Evolutionary conservation across 148 eudicot genomes (phyloP), one percentile per base, ranked within the genome.

Genomic region (Pouteria glomerata): DNA sequence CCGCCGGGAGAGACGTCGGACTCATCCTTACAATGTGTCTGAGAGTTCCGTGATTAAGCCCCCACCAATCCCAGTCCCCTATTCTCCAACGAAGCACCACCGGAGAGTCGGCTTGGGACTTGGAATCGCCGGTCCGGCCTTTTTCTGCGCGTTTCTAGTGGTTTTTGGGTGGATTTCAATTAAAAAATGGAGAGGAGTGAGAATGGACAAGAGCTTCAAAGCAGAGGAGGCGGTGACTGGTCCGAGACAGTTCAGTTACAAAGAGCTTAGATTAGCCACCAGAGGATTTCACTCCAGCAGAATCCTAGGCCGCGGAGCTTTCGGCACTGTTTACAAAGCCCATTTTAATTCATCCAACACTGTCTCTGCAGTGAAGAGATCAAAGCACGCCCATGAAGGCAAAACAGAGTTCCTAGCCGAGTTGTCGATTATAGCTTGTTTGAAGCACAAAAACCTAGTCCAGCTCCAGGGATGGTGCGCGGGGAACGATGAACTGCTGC

Each of bases 321-420:
- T 89, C 55, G 97, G 97, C 29, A 88, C 89, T 10, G 97, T 92
- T 69, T 92, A 89, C 66, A 92, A 86, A 70, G 97, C 92, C 5
- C 63, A 74, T 74, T 85, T 92, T 52, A 48, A 18, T 1, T 45
- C 75, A 31, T 62, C 87, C 2, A 82, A 87, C 1, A 67, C 77
- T 5, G 15, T 83, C 44, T 82, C 86, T 24, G 97, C 97, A 8
- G 97, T 92, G 12, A 92, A 92, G 74, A 88, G 96, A 81, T 92
- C 96, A 30, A 88, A 80, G 45, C 93, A 88, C 27, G 41, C 67
- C 53, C 86, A 82, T 41, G 91, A 93, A 69, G 88, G 89, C 3
- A 73, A 31, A 64, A 48, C 73, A 1, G 78, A 75, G 39, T 75
- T 75, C 18, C 41, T 68, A 0, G 77, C 88, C 13, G 88, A 85